Conservation (phyloP, 1,139 yeast genomes). For the Taphrina populina region DNA sequence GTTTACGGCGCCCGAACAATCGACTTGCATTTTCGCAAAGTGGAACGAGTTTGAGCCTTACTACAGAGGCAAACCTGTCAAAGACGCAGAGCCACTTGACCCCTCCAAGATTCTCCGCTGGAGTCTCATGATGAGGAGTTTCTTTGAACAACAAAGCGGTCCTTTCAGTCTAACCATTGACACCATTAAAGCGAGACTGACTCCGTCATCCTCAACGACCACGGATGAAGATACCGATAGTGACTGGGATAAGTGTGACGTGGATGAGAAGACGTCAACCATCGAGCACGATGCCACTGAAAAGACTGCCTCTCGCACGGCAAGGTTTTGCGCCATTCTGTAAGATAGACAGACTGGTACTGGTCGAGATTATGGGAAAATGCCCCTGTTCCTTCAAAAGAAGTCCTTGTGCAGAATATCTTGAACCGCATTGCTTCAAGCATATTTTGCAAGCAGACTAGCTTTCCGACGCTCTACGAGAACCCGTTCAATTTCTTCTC, state of each 20-base stretch:
- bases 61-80: conserved; percentile 31
- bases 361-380: conserved; percentile 43
- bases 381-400: conserved; percentile 44
- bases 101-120: conserved; percentile 24
- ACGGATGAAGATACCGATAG: not conserved
- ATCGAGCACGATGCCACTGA: not conserved
- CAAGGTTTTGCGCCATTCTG: conserved; percentile 6
- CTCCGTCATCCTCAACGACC: not conserved
- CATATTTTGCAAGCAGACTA: conserved; percentile 24
- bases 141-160: conserved; percentile 31
- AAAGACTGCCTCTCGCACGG: not conserved
- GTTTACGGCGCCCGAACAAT: conserved; percentile 10
- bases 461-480: conserved; percentile 33
- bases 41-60: conserved; percentile 30
- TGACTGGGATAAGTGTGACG: conserved; percentile 12
- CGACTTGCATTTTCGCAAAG: conserved; percentile 5
- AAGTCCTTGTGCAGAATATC: conserved; percentile 44
- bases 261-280: not conserved
- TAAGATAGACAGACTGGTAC: conserved; percentile 43
- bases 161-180: conserved; percentile 19
- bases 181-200: conserved; percentile 20
- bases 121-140: conserved; percentile 33
- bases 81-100: conserved; percentile 27
- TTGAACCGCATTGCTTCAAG: conserved; percentile 44
- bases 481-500: conserved; percentile 29